phyloP scores from a whole-genome alignment of 2,329 filamentous ascomycete species.

The Scytalidium sp. region DNA sequence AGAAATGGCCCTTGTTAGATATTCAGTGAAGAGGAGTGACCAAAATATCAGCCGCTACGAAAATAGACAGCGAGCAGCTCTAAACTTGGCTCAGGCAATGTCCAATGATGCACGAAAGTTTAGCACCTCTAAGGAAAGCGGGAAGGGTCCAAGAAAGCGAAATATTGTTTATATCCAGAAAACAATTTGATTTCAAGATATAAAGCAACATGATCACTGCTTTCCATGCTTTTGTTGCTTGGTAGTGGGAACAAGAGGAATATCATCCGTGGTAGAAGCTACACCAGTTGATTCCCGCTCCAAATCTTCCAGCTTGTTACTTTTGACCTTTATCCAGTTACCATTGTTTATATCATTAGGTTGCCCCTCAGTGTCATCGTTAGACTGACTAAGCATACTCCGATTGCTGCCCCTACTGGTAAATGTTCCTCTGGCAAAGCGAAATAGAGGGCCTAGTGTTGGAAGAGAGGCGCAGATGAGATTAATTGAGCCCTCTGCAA shows the following conservation, averaged over 20 bases:
- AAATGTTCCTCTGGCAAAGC: slow-evolving; percentile 3
- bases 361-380: slow-evolving; percentile 1
- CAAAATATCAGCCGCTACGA: too few species aligned
- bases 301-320: slow-evolving; percentile 4
- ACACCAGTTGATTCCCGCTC: slow-evolving; percentile 5
- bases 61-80: too few species aligned
- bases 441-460: slow-evolving; percentile 7
- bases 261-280: slow-evolving; percentile 8
- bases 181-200: too few species aligned
- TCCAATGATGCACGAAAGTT: too few species aligned
- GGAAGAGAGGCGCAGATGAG: slow-evolving; percentile 4
- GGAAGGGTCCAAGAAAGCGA: too few species aligned
- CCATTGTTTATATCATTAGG: neutral
- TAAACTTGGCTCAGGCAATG: too few species aligned
- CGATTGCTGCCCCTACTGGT: slow-evolving; percentile 1
- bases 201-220: too few species aligned
- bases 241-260: slow-evolving; percentile 6
- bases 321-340: slow-evolving; percentile 5
- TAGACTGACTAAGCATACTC: neutral
- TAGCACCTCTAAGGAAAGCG: too few species aligned
- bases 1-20: too few species aligned
- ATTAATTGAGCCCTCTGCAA: slow-evolving; percentile 13
- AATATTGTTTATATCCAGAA: too few species aligned
- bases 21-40: too few species aligned
- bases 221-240: too few species aligned